Conservation (phyloP, 768 basidiomycete species). For the Phylloporus sp. region DNA sequence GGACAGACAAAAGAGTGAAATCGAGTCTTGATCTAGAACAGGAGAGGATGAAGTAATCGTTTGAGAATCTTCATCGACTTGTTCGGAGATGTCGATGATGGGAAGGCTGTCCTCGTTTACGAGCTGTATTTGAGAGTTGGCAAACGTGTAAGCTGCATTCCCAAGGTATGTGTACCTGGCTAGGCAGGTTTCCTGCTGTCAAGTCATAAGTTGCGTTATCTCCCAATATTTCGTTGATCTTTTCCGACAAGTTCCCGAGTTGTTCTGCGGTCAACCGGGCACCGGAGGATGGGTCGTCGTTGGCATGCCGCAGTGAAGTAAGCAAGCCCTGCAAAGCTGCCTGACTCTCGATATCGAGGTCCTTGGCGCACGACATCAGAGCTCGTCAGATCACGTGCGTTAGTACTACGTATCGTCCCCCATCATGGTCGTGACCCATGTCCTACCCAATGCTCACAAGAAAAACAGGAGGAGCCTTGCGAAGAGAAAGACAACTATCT, state of each 20-base stretch:
- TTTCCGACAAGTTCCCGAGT: slow-evolving; percentile 51
- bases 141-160: slow-evolving; percentile 17
- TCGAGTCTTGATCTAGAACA: slow-evolving; percentile 40
- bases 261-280: slow-evolving; percentile 43
- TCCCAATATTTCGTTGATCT: slow-evolving; percentile 46
- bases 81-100: slow-evolving; percentile 73
- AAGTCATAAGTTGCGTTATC: slow-evolving; percentile 40
- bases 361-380: too few relatives aligned
- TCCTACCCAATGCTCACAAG: slow-evolving; percentile 32
- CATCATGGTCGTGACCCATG: slow-evolving; percentile 40
- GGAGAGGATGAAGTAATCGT: slow-evolving; percentile 13
- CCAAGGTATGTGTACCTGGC: slow-evolving; percentile 51
- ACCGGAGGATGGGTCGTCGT: slow-evolving; percentile 1
- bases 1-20: slow-evolving; percentile 44
- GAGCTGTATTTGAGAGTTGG: slow-evolving; percentile 39
- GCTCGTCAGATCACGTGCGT: slow-evolving; percentile 22
- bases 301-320: slow-evolving; percentile 30
- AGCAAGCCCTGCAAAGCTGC: slow-evolving; percentile 40
- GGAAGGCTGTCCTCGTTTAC: slow-evolving; percentile 76
- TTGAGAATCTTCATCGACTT: slow-evolving; percentile 30
- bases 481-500: slow-evolving; percentile 33
- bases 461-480: slow-evolving; percentile 42
- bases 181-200: slow-evolving; percentile 45
- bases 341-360: slow-evolving; percentile 37
- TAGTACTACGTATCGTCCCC: slow-evolving; percentile 4